Evolutionary conservation across 2,329 filamentous ascomycete species (phyloP), one percentile per base, ranked within the genome.

Genomic region (Talaromyces sp.): DNA sequence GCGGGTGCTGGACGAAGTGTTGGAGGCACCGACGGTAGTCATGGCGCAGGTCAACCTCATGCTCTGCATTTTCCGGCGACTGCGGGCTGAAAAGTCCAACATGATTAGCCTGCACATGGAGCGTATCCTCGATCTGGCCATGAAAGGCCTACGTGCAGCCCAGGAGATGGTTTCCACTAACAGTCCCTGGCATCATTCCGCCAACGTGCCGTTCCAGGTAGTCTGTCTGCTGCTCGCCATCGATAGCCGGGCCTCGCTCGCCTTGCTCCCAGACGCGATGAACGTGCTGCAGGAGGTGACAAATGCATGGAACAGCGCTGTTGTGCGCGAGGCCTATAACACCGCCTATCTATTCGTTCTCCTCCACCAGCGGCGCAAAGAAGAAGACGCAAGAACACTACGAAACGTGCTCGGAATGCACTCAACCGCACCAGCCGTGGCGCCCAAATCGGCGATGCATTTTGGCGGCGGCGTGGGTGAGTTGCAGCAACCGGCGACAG

Each of bases 171-270:
- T 81, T 0, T 72, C 75, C 2, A 69, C 71, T 10, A 72, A 74
- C 12, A 73, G 75, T 2, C 83, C 83, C 0, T 86, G 83, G 83
- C 84, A 85, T 64, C 83, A 86, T 60, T 78, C 83, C 52, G 82
- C 81, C 29, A 85, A 86, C 54, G 80, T 85, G 0, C 83, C 83
- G 0, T 86, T 86, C 62, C 83, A 85, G 57, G 78, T 83, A 0
- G 76, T 85, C 31, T 85, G 83, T 61, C 75, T 83, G 0, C 70
- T 85, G 5, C 72, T 86, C 1, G 81, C 81, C 0, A 82, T 85
- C 54, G 83, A 86, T 56, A 83, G 75, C 0, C 74, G 75, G 0
- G 73, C 81, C 0, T 80, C 80, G 0, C 70, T 84, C 0, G 72
- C 74, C 0, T 72, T 81, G 59, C 74, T 86, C 5, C 71, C 73